Conservation (phyloP, 2,329 filamentous ascomycete genomes). For the Massarina eburnea region DNA sequence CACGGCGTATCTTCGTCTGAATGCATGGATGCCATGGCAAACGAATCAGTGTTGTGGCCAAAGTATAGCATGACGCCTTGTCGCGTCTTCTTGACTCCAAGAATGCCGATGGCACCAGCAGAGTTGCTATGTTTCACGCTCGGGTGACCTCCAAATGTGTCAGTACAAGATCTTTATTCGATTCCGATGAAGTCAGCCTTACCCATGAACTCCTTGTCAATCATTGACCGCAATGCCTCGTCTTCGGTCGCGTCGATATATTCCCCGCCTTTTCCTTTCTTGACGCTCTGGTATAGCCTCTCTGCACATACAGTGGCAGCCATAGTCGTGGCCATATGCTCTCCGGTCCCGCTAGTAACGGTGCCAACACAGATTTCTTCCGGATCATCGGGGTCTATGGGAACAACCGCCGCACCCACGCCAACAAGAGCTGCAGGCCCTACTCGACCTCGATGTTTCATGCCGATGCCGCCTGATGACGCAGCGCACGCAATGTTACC, state of each 20-base stretch:
- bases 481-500: conserved; percentile 92
- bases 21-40: conserved; percentile 85
- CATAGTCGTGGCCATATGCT: conserved; percentile 96
- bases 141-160: conserved; percentile 61
- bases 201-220: conserved; percentile 88
- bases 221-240: conserved; percentile 73
- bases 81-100: conserved; percentile 82
- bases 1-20: conserved; percentile 72
- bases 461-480: conserved; percentile 95
- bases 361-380: conserved; percentile 73
- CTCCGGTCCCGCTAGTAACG: conserved; percentile 91
- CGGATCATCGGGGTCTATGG: conserved; percentile 68
- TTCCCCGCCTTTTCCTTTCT: conserved; percentile 60
- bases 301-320: conserved; percentile 86
- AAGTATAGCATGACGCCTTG: conserved; percentile 84
- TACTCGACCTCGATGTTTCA: conserved; percentile 92
- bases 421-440: conserved; percentile 93
- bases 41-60: conserved; percentile 91
- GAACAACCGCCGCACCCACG: conserved; percentile 87
- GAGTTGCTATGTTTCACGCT: conserved; percentile 79
- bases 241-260: conserved; percentile 74
- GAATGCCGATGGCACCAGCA: conserved; percentile 84
- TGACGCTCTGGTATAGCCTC: conserved; percentile 73
- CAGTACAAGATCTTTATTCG: conserved; percentile 2
- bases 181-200: conserved; percentile 18